Evolutionary conservation across 768 basidiomycete genomes (phyloP).

Genomic region (Lyophyllum decastes): DNA sequence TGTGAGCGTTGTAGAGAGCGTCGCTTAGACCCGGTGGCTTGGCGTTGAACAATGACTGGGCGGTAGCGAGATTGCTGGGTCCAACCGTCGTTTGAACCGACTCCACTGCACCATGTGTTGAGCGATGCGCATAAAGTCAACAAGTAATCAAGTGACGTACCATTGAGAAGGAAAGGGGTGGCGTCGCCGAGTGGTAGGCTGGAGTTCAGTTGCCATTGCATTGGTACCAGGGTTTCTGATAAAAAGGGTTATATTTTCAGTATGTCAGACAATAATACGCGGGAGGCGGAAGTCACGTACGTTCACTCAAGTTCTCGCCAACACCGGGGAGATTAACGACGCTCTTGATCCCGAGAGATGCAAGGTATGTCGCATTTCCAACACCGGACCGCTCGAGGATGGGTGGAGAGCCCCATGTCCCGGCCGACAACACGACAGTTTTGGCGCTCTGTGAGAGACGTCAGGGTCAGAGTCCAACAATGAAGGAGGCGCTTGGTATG

Average conservation of each 20-base stretch:
- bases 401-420: neutral
- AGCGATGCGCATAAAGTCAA: too few species aligned
- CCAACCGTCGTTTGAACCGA: neutral
- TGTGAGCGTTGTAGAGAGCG: neutral
- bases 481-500: neutral
- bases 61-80: neutral
- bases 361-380: neutral
- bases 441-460: neutral
- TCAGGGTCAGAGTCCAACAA: neutral
- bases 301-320: conserved; percentile 4
- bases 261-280: too few species aligned
- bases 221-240: neutral
- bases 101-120: neutral
- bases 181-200: neutral
- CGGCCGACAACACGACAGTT: neutral
- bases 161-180: neutral
- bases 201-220: conserved; percentile 4
- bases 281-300: neutral
- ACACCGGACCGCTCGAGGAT: conserved; percentile 4
- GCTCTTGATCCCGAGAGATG: neutral
- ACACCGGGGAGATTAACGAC: neutral
- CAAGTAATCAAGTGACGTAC: neutral
- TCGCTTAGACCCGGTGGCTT: neutral
- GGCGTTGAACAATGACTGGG: neutral
- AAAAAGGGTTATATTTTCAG: too few species aligned